Conservation (phyloP, 129 eudicot genomes). For the Artemisia annua region DNA sequence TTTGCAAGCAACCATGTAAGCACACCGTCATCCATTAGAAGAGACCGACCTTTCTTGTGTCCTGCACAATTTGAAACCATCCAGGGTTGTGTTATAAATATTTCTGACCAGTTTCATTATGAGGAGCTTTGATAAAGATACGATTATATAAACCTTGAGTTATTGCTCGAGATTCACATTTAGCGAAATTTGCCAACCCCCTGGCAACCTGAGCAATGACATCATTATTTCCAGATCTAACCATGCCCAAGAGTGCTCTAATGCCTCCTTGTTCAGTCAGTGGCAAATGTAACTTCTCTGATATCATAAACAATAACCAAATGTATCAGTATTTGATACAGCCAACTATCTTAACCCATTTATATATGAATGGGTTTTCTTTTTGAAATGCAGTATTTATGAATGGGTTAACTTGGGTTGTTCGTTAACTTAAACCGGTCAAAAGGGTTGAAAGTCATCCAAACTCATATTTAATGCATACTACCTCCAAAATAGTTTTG, state of each 20-base stretch:
- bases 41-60: constrained; percentile 73
- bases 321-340: constrained; percentile 17
- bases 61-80: constrained; percentile 45
- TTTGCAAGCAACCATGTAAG: constrained; percentile 80
- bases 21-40: constrained; percentile 70
- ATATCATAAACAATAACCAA: constrained; percentile 14
- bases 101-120: not conserved
- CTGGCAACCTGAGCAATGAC: constrained; percentile 92
- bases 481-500: no score
- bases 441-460: no score
- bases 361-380: no score
- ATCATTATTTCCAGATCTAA: constrained; percentile 64
- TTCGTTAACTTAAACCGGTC: no score
- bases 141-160: constrained; percentile 57
- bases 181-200: constrained; percentile 88
- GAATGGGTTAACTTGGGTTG: no score
- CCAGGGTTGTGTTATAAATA: constrained; percentile 14
- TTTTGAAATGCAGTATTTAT: no score
- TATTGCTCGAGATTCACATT: constrained; percentile 88
- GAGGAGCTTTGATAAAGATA: not conserved
- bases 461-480: no score
- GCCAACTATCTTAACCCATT: no score
- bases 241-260: constrained; percentile 81
- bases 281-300: constrained; percentile 69
- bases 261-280: constrained; percentile 83